Evolutionary conservation across 352 stramenopile species (phyloP), one percentile per base, ranked within the genome.

Genomic region (Pythium coloratum): DNA sequence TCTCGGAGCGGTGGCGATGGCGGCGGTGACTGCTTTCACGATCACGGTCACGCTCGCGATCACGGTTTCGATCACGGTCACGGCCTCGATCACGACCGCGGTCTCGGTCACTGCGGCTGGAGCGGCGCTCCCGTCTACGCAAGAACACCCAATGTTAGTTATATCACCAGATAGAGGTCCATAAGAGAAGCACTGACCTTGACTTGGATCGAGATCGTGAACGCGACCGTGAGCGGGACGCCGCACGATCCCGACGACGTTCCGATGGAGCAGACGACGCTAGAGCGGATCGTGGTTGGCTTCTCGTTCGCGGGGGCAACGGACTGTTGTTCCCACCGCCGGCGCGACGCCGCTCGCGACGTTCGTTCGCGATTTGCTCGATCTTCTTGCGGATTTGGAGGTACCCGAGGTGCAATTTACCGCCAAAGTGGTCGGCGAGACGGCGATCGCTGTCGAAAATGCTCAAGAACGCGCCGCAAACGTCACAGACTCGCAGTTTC

Each of bases 371-470:
- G 51, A 97, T 82, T 49, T 92, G 86, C 36, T 87, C 69, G 28
- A 97, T 77, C 69, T 97, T 96, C 36, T 84, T 82, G 55, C 89
- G 71, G 66, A 97, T 96, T 66, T 96, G 82, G 36, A 97, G 73
- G 67, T 95, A 97, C 0, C 91, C 91, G 6, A 97, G 70, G 46
- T 97, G 91, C 30, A 97, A 71, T 71, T 97, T 97, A 24, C 91
- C 91, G 20, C 86, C 88, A 81, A 94, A 97, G 60, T 97, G 91
- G 51, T 97, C 91, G 1, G 88, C 87, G 12, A 97, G 74, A 16
- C 91, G 84, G 3, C 83, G 83, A 58, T 97, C 91, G 53, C 87
- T 97, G 76, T 97, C 91, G 57, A 94, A 97, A 63, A 97, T 97
- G 63, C 89, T 97, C 28, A 97, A 71, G 67, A 97, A 96, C 4